Conservation (phyloP, 129 eudicot species). For the Chrysanthemum makinoi region DNA sequence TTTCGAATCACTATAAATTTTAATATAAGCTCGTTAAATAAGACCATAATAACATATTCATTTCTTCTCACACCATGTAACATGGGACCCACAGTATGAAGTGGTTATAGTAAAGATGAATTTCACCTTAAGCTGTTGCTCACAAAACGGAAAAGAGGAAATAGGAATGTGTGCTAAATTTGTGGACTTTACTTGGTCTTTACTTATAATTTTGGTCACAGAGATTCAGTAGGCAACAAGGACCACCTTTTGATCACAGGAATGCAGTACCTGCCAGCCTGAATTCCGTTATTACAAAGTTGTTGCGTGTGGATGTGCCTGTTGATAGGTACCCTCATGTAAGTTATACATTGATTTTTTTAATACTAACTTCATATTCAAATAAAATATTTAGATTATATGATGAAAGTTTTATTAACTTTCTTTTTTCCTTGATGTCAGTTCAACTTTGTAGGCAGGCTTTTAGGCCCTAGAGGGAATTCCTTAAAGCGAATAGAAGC, state of each 20-base stretch:
- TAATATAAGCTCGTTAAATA: not conserved
- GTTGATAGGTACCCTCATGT: constrained; percentile 73
- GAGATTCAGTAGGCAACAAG: constrained; percentile 53
- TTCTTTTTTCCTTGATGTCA: constrained; percentile 21
- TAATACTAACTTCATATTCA: not conserved
- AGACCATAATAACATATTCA: not conserved
- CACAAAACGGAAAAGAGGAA: too few relatives aligned
- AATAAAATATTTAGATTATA: not conserved
- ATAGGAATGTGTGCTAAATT: too few relatives aligned
- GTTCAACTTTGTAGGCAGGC: constrained; percentile 76
- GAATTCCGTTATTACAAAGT: constrained; percentile 43
- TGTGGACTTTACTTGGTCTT: too few relatives aligned
- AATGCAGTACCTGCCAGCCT: constrained; percentile 51
- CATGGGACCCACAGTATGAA: too few relatives aligned
- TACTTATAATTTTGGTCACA: constrained; percentile 13
- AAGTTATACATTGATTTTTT: constrained; percentile 23
- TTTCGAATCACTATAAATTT: not conserved
- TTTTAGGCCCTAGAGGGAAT: constrained; percentile 82
- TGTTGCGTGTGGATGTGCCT: constrained; percentile 68
- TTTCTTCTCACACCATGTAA: too few relatives aligned
- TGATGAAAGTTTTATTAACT: not conserved
- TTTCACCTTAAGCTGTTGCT: too few relatives aligned
- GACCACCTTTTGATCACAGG: constrained; percentile 46
- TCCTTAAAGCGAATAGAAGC: constrained; percentile 80
- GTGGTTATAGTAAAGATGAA: too few relatives aligned